These are phyloP conservation scores for Sanghuangporus baumii DNA, from an alignment of 1,284 basidiomycete species.

Conservation along the genomic window DNA sequence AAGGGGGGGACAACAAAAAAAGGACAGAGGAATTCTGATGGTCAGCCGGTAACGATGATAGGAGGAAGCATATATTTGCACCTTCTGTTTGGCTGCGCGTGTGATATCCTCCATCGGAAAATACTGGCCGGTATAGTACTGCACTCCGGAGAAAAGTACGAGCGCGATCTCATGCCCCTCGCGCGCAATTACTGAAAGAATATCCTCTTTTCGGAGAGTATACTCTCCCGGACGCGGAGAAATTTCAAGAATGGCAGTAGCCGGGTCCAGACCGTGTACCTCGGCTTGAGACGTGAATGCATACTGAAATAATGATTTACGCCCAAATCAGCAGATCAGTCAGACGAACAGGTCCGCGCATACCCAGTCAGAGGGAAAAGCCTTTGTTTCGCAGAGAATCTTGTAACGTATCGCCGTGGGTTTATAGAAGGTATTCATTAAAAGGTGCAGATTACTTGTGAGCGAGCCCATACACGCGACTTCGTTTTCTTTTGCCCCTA, in stretches of 20 bases:
- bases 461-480: conserved; percentile 93
- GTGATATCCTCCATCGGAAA: conserved; percentile 88
- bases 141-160: conserved; percentile 86
- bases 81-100: conserved; percentile 76
- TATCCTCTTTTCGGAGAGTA: conserved; percentile 87
- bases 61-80: conserved; percentile 26
- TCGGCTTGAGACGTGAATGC: conserved; percentile 87
- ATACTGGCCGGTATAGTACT: conserved; percentile 97
- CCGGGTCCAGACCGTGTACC: conserved; percentile 76
- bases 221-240: conserved; percentile 80
- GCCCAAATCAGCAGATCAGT: not conserved
- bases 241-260: conserved; percentile 73
- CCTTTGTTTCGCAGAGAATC: conserved; percentile 91
- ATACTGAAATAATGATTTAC: conserved; percentile 53
- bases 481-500: conserved; percentile 83
- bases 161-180: conserved; percentile 78
- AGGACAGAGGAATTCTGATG: not conserved
- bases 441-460: conserved; percentile 91
- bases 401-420: conserved; percentile 83
- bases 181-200: conserved; percentile 69
- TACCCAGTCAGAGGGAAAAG: conserved; percentile 95
- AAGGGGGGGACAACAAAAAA: conserved; percentile 16
- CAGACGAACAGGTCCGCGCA: conserved; percentile 25
- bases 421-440: conserved; percentile 92
- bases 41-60: not conserved